Conservation (phyloP, 768 basidiomycete species). For the Suillus spraguei region DNA sequence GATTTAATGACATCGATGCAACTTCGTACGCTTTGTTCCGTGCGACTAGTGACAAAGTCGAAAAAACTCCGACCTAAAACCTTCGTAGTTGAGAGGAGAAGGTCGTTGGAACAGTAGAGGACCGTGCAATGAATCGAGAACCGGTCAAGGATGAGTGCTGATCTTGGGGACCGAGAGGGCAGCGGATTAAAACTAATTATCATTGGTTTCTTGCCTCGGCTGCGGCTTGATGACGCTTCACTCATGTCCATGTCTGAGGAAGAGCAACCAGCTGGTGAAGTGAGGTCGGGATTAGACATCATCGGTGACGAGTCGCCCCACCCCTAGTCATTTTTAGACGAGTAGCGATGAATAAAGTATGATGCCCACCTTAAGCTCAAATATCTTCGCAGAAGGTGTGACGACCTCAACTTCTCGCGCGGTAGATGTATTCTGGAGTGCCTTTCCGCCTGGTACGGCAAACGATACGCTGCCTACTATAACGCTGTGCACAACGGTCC, state of each 20-base stretch:
- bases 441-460: conserved; percentile 72
- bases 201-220: conserved; percentile 12
- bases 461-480: conserved; percentile 80
- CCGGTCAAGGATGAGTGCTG: conserved; percentile 81
- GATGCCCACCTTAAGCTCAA: conserved; percentile 52
- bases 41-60: conserved; percentile 68
- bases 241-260: conserved; percentile 1
- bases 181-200: conserved; percentile 61
- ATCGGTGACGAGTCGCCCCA: conserved; percentile 73
- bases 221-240: conserved; percentile 11
- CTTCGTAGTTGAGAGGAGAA: conserved; percentile 58
- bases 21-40: conserved; percentile 65
- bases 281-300: conserved; percentile 46
- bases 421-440: conserved; percentile 79
- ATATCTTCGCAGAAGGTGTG: conserved; percentile 56
- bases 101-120: conserved; percentile 74
- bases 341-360: conserved; percentile 10
- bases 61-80: conserved; percentile 71
- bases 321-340: conserved; percentile 41
- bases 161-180: conserved; percentile 70
- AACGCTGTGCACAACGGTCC: conserved; percentile 75
- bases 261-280: conserved; percentile 9
- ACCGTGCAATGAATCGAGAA: conserved; percentile 69
- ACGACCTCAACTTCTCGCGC: conserved; percentile 82
- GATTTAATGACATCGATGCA: conserved; percentile 81